Base-by-base conservation (phyloP, 495 filamentous ascomycete genomes). In the Annulohypoxylon nitens region DNA sequence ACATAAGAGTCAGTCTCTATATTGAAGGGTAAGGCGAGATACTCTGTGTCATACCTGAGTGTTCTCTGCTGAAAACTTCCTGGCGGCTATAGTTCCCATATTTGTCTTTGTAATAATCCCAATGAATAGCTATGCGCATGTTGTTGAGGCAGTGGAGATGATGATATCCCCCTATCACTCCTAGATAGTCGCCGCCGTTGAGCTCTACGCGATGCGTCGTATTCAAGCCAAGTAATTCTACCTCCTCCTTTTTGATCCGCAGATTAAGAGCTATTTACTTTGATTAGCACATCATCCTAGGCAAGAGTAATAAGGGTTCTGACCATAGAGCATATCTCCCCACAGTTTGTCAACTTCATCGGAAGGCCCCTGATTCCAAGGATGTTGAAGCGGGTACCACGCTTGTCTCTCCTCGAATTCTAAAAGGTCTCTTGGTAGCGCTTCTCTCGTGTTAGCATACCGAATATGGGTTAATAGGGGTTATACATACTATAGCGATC, bases 121-220 rank as follows among this genome's bases (percentile, higher is more conserved):
- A 53, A n/a, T 53, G 48, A 26, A 53, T 53, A 20, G 48, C 48
- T 20, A 53, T 53, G 20, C 48, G 48, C 48, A 53, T 53, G 48
- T 53, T 53, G 9, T 53, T 53, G 20, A 53, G 25, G 9, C 48
- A 53, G 25, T 53, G 48, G 11, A 53, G 48, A 4, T 53, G 48
- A 30, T 53, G 48, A 14, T 53, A 53, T 1, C 20, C 48, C 2
- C 48, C 48, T 53, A 53, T 53, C 48, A 53, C 48, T 2, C 48
- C 48, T 0, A 53, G 48, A 53, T 53, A 53, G 48, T 53, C 48
- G 48, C 48, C 48, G 25, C 48, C 48, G 12, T 53, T 30, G 48
- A 53, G 48, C 16, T 53, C 20, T 11, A 53, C 25, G 20, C 48
- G 48, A 26, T 53, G 25, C 9, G 48, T 53, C 9, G 48, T 53